Base-by-base conservation (phyloP, 2,329 filamentous ascomycete species). In the Exophiala sp. region DNA sequence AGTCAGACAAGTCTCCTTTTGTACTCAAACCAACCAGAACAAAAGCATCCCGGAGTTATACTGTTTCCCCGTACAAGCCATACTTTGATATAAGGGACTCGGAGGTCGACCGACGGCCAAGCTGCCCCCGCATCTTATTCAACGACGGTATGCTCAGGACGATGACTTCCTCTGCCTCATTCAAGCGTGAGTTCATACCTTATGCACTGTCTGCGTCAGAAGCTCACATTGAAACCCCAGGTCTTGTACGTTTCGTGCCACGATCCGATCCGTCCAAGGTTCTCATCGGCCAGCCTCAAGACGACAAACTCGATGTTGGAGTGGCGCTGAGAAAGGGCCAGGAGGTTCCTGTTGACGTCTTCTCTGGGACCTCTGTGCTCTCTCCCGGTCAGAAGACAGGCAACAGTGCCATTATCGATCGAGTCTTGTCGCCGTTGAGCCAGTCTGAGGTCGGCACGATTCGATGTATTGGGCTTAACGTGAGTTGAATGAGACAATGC, bases 211-310 rank as follows among this genome's bases (percentile, higher is more conserved):
- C 7, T 16, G 23, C 13, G 13, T 21, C 13, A 23, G 32, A 16
- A 34, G 29, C 39, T 44, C 11, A 49, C 19, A 13, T n/a, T 13
- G 5, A 14, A 5, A 7, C 22, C 4, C 35, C 46, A 81, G 78
- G 79, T 63, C 73, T 82, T 50, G 77, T 81, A 57, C 77, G 79
- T 45, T 82, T 82, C 59, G 63, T 75, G 14, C 75, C 79, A 46
- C 76, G 73, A 60, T 73, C 71, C 3, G 72, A 75, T 41, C 63
- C 69, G 30, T 65, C 67, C 51, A 73, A 72, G 54, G 62, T 78
- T 46, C 66, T 79, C 41, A 75, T 82, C 58, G 79, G 79, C 27
- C 73, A 82, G 59, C 79, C 79, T 1, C 65, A 72, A 27, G 73
- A 79, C 52, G 63, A 68, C 18, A 50, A 48, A 19, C 55, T 80